A percentile compares a stretch with the other conserved stretches of the same genome.
Conservation (phyloP, 2,329 filamentous ascomycete species). For the Pseudogymnoascus sp. region DNA sequence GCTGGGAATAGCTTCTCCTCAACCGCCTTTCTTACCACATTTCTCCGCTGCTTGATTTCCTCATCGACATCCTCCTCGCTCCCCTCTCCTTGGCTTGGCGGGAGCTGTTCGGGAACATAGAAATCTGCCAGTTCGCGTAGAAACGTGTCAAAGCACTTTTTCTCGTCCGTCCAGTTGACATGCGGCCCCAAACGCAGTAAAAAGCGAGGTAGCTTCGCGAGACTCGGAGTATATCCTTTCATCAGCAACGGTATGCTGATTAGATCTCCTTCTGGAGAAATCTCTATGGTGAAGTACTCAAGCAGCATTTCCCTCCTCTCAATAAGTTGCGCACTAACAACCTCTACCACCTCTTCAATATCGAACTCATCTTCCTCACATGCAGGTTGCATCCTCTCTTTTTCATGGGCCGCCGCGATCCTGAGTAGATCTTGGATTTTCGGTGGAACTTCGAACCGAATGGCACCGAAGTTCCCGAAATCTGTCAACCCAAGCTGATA, state of each 20-base stretch:
- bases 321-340: conserved; percentile 60
- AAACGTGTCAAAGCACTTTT: conserved; percentile 76
- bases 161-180: conserved; percentile 79
- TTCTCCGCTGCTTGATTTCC: conserved; percentile 48
- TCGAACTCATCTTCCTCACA: conserved; percentile 47
- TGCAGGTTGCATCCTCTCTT: conserved; percentile 32
- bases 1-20: conserved; percentile 88
- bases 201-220: conserved; percentile 83
- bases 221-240: conserved; percentile 77
- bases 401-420: conserved; percentile 66
- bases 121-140: conserved; percentile 80
- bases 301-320: conserved; percentile 74
- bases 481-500: conserved; percentile 93
- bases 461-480: conserved; percentile 86
- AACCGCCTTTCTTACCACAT: conserved; percentile 63
- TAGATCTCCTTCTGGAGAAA: conserved; percentile 70
- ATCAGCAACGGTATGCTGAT: conserved; percentile 73
- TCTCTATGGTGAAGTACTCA: conserved; percentile 86
- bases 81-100: conserved; percentile 36
- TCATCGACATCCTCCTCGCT: conserved; percentile 37
- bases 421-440: conserved; percentile 60
- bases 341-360: conserved; percentile 54
- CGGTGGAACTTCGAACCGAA: conserved; percentile 71
- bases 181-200: conserved; percentile 80
- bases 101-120: conserved; percentile 81